phyloP scores from a whole-genome alignment of 2,329 filamentous ascomycete species.

The Fusarium siculi region DNA sequence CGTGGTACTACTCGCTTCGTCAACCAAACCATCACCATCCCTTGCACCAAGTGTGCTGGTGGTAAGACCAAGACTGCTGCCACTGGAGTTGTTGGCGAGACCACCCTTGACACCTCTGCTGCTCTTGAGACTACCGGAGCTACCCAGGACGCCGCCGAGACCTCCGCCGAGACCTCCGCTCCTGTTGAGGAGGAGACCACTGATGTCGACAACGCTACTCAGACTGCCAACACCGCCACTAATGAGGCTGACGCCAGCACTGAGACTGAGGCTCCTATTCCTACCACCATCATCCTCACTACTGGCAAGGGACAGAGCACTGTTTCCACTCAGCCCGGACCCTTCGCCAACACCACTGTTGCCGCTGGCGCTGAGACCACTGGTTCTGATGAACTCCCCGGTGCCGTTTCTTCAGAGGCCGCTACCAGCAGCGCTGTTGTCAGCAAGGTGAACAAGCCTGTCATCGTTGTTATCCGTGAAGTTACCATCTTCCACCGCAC shows the following conservation, averaged over 20 bases:
- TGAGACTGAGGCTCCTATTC: conserved; percentile 12
- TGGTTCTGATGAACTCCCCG: conserved; percentile 13
- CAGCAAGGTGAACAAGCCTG: conserved; percentile 31
- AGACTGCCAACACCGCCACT: conserved; percentile 25
- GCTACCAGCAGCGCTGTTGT: conserved; percentile 30
- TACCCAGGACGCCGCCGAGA: conserved; percentile 6
- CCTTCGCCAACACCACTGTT: conserved; percentile 34
- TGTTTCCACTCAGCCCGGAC: conserved; percentile 18
- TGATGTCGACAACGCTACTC: conserved; percentile 17
- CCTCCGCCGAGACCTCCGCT: conserved; percentile 15
- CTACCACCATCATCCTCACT: conserved; percentile 32
- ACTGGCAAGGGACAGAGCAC: conserved; percentile 29
- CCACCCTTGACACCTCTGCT: conserved; percentile 13
- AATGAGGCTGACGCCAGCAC: conserved; percentile 23
- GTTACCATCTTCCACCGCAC: conserved; percentile 40
- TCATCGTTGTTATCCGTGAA: conserved; percentile 37
- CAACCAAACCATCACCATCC: conserved; percentile 34
- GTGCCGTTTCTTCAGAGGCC: conserved; percentile 14
- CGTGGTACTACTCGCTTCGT: conserved; percentile 33
- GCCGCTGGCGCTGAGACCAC: conserved; percentile 15
- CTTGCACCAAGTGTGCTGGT: conserved; percentile 30
- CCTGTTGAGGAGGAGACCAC: conserved; percentile 24
- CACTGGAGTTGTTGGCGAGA: conserved; percentile 13
- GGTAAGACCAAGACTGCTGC: conserved; percentile 19
- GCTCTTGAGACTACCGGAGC: conserved; percentile 15